phyloP scores from a whole-genome alignment of 148 eudicot genomes.

The Rhododendron williamsianum region DNA sequence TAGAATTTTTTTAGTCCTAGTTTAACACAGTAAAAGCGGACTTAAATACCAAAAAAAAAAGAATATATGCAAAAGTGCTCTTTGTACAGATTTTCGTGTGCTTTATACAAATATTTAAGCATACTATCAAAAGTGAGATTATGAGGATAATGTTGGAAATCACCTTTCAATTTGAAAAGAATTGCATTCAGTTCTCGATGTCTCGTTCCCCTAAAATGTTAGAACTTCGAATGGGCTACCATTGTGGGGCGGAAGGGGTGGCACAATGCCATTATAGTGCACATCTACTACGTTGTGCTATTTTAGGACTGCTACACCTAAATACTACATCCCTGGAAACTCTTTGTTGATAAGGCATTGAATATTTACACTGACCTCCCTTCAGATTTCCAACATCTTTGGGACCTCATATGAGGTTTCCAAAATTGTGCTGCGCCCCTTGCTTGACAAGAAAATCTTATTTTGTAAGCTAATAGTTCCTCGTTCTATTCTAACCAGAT shows the following conservation, averaged over 20 bases:
- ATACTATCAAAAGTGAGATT: not conserved
- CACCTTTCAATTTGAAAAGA: not conserved
- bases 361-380: not conserved
- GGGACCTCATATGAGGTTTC: not conserved
- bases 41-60: not conserved
- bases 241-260: not conserved
- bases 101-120: not conserved
- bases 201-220: not conserved
- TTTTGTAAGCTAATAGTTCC: not conserved
- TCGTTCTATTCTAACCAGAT: not conserved
- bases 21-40: not conserved
- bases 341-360: not conserved
- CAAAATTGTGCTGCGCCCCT: not conserved
- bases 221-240: not conserved
- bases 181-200: not conserved
- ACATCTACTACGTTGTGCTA: not conserved
- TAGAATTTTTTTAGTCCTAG: not conserved
- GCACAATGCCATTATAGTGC: not conserved
- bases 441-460: not conserved
- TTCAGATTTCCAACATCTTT: not conserved
- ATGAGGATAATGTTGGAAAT: not conserved
- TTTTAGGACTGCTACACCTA: not conserved
- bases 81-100: not conserved
- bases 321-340: not conserved
- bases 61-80: not conserved